Conservation (phyloP, 306 rosid species). For the Castanospermum australe region DNA sequence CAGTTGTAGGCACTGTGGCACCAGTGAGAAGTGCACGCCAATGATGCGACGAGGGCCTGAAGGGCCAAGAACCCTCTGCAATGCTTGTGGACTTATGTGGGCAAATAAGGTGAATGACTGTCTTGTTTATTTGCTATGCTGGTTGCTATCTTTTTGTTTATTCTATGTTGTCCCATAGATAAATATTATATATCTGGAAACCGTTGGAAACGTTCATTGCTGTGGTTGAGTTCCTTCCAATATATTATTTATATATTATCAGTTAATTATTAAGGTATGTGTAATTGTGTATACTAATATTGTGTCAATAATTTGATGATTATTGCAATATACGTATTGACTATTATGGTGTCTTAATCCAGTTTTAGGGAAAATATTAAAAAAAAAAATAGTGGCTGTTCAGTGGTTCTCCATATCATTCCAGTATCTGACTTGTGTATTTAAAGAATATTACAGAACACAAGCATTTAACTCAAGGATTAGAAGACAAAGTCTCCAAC, state of each 20-base stretch:
- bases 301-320: background rate
- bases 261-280: background rate
- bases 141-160: background rate
- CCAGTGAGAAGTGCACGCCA: conserved; percentile 66
- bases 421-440: too few species aligned
- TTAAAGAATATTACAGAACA: too few species aligned
- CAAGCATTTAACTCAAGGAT: too few species aligned
- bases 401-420: background rate
- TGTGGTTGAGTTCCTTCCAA: conserved; percentile 5
- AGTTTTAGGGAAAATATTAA: background rate
- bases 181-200: conserved; percentile 5
- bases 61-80: conserved; percentile 86
- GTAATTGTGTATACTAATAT: background rate
- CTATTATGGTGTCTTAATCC: background rate
- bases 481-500: too few species aligned
- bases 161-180: background rate
- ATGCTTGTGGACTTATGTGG: conserved; percentile 90
- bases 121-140: background rate
- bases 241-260: background rate
- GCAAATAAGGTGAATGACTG: conserved; percentile 69
- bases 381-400: background rate
- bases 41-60: conserved; percentile 89
- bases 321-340: background rate
- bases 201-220: background rate
- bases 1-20: conserved; percentile 83